phyloP scores from a whole-genome alignment of 2,329 filamentous ascomycete species.

The Fusarium sp. region DNA sequence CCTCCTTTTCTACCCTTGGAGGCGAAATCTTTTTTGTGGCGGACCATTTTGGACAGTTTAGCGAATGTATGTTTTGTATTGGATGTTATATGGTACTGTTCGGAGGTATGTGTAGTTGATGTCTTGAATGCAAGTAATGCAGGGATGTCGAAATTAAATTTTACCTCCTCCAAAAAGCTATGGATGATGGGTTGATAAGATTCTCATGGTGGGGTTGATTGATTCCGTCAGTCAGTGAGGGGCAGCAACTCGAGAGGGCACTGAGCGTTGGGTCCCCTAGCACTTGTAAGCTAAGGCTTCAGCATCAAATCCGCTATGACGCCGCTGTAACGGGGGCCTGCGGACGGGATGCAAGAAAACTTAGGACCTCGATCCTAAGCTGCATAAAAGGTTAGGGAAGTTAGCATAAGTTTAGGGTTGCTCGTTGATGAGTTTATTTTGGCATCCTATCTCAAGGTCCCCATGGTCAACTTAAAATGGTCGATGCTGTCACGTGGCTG shows the following conservation, averaged over 20 bases:
- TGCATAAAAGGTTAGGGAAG: neutral
- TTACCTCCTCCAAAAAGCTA: constrained; percentile 14
- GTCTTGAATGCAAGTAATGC: neutral
- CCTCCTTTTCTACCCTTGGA: constrained; percentile 77
- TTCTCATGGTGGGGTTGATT: constrained; percentile 30
- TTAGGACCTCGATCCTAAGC: neutral
- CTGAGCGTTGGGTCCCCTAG: constrained; percentile 11
- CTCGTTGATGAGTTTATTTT: neutral
- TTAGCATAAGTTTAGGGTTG: neutral
- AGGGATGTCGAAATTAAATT: constrained; percentile 3
- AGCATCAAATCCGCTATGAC: constrained; percentile 4
- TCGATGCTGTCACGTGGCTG: neutral
- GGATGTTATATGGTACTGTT: neutral
- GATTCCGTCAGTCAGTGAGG: constrained; percentile 10
- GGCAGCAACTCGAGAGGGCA: constrained; percentile 1
- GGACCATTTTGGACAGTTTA: constrained; percentile 71
- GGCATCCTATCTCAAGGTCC: neutral
- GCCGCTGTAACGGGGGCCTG: constrained; percentile 4
- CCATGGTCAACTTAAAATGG: neutral
- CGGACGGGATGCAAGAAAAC: neutral
- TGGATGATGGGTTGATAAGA: constrained; percentile 11
- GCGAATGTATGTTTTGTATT: neutral
- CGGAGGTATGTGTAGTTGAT: neutral
- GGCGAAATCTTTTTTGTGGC: constrained; percentile 89
- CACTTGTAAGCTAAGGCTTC: neutral